Conservation (phyloP, 208 protist species). For the Leishmania mexicana region DNA sequence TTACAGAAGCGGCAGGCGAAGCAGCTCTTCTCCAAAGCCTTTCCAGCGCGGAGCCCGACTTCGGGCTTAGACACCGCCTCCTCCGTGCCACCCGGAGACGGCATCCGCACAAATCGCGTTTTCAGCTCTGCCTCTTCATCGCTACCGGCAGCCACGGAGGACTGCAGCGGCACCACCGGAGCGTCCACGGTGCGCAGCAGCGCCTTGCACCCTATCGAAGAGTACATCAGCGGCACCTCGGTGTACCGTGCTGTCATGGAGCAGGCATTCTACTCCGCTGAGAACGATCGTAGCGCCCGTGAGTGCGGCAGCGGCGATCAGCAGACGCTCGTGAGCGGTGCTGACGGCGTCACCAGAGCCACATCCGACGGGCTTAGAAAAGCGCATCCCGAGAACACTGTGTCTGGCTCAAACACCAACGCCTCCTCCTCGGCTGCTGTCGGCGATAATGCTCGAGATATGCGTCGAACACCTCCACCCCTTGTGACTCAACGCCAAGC, state of each 20-base stretch:
- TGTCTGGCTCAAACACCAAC: neutral
- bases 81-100: neutral
- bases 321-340: neutral
- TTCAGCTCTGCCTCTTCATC: slow-evolving; percentile 17
- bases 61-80: neutral
- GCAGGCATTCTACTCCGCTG: too few relatives aligned
- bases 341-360: too few relatives aligned
- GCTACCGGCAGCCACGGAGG: neutral
- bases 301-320: neutral
- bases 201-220: slow-evolving; percentile 39
- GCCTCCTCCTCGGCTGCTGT: neutral
- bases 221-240: slow-evolving; percentile 67
- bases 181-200: neutral
- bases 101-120: neutral
- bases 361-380: neutral
- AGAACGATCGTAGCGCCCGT: too few relatives aligned
- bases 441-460: neutral
- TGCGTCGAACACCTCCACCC: neutral
- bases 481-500: neutral
- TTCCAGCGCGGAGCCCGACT: neutral
- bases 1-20: slow-evolving; percentile 49
- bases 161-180: neutral
- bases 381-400: neutral
- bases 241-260: slow-evolving; percentile 34
- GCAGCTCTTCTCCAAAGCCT: slow-evolving; percentile 27